Evolutionary conservation across 805 yeast genomes (phyloP), one percentile per base, ranked within the genome.

Genomic region (Saturnispora diversa): DNA sequence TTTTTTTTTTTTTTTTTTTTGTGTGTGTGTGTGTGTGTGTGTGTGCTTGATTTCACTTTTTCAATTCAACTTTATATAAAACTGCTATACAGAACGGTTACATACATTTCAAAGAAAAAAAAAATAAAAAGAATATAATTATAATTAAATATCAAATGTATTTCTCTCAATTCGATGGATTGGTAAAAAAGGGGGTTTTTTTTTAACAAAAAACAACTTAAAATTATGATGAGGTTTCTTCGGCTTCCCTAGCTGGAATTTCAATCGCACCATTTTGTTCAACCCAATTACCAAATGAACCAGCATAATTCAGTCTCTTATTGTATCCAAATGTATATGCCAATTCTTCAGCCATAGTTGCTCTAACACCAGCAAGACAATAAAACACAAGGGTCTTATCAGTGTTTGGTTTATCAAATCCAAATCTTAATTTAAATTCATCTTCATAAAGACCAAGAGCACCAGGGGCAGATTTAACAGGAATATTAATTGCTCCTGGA

Each of bases 281-380:
- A 21, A 67, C 57, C 97, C 97, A 90, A 59, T 90, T 97, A 53
- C 75, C 79, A 62, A 78, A 83, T 10, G 95, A 83, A 4, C 97
- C 97, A 31, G 71, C 62, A 63, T 90, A 90, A 60, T 87, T 84
- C 43, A 88, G 86, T 50, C 96, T 74, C 51, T 83, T 73, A 37
- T 71, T 64, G 63, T 90, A 90, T 9, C 97, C 97, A 62, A 80
- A 85, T 19, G 95, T 83, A 46, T 77, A 74, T 11, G 97, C 97
- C 55, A 90, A 69, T 56, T 85, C 94, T 58, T 86, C 95, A 31
- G 96, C 88, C 47, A 86, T 85, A 33, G 85, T 72, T 19, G 94
- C 81, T 67, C 98, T 78, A 35, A 87, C 83, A 42, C 98, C 98
- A 7, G 84, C 95, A 36, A 83, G 75, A 63, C 98, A 90, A 65